These are phyloP conservation scores for Clitopilus hobsonii DNA, from an alignment of 768 basidiomycete genomes.

Conservation along the genomic window DNA sequence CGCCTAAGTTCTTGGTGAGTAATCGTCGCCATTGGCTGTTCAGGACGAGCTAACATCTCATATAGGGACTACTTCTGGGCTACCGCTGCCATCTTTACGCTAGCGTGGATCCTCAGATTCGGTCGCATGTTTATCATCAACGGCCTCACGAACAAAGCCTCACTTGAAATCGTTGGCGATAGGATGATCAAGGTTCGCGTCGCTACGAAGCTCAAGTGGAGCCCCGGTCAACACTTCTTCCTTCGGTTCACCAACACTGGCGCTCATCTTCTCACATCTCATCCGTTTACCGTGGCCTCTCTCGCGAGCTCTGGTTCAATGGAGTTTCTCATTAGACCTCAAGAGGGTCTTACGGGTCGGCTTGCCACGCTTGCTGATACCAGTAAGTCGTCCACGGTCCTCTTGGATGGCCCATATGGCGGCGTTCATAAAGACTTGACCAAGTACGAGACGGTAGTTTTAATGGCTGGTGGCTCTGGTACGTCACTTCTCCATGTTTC, in stretches of 20 bases:
- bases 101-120: conserved; percentile 21
- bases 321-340: conserved; percentile 20
- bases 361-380: conserved; percentile 11
- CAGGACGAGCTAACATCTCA: background rate
- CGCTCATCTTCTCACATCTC: conserved; percentile 21
- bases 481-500: conserved; percentile 3
- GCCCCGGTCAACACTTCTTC: conserved; percentile 25
- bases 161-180: conserved; percentile 20
- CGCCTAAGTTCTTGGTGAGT: conserved; percentile 22
- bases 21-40: background rate
- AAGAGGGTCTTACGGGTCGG: conserved; percentile 22
- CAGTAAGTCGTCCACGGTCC: conserved; percentile 10
- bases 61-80: conserved; percentile 28
- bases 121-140: conserved; percentile 19
- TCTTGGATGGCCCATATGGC: conserved; percentile 25
- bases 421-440: conserved; percentile 19
- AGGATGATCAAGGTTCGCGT: conserved; percentile 16
- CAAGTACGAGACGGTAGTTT: conserved; percentile 20
- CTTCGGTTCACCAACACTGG: conserved; percentile 14
- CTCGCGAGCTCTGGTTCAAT: conserved; percentile 10
- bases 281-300: conserved; percentile 29
- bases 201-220: conserved; percentile 22
- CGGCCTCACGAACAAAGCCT: conserved; percentile 14
- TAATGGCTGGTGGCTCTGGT: conserved; percentile 29
- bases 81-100: conserved; percentile 19